Evolutionary conservation across 371 early-diverging fungal species (phyloP), one percentile per base, ranked within the genome.

Genomic region (Neoconidiobolus thromboides): DNA sequence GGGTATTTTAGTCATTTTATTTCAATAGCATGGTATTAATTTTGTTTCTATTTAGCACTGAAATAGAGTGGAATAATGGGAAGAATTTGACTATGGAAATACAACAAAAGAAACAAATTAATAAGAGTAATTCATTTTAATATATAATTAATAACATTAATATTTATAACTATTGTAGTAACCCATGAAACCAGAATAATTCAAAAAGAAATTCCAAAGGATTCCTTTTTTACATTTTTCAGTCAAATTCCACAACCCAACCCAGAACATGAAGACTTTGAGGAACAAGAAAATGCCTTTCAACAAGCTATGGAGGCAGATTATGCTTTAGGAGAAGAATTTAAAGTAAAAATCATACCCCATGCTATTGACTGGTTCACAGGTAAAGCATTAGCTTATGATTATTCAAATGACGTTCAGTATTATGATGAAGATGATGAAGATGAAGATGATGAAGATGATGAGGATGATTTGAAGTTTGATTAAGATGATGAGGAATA

Each of bases 281-380:
- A 82, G 15, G 79, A 78, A 38, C 85, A 86, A 58, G 81, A 84
- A 48, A 82, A 86, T 39, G 68, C 85, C 50, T 69, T 87, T 52
- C 89, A 86, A 63, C 80, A 82, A 62, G 82, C 77, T 63, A 74
- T 94, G 49, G 91, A 94, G 73, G 75, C 74, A 46, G 96, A 97
- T 69, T 96, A 93, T 66, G 91, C 91, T 69, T 74, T 91, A 67
- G 96, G 94, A 44, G 96, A 97, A 69, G 82, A 89, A 68, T 80
- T 97, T 75, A 95, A 93, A 77, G 93, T 93, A 61, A 87, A 86
- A 70, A 70, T 97, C 61, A 82, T 97, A 60, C 94, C 98, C 61
- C 82, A 83, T 66, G 98, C 98, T 61, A 74, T 97, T 59, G 90
- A 93, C 72, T 97, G 93, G 87, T 97, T 94, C 77, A 96, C 96